Base-by-base conservation (phyloP, 345 rosid genomes). In the Corymbia maculata region DNA sequence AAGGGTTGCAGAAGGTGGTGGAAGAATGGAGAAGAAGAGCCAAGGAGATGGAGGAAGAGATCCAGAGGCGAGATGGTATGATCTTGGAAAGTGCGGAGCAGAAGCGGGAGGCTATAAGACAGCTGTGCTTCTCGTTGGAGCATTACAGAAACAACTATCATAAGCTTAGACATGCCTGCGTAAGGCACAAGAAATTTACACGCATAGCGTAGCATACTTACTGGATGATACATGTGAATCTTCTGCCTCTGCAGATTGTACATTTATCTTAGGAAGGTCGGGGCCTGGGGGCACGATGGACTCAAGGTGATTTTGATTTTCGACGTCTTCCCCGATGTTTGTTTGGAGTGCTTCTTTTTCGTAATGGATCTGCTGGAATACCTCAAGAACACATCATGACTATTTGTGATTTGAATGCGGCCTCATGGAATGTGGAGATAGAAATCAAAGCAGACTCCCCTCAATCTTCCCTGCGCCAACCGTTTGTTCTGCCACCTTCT, bases 81-180 rank as follows among this genome's bases (percentile, higher is more conserved):
- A 93, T 93, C 49, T 52, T 86, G 64, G 98, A 95, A 87, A 88
- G 94, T 66, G 97, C 93, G 16, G 97, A 96, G 86, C 92, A 93
- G 92, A 96, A 96, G 91, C 88, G 96, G 89, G 97, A 95, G 89
- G 98, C 94, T 5, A 95, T 95, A 61, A 88, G 98, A 84, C 97
- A 95, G 79, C 93, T 96, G 32, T 95, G 98, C 90, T 91, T 93
- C 86, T 93, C 97, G 4, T 89, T 95, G 53, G 97, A 96, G 87
- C 93, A 96, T 90, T 96, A 94, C 84, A 93, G 92, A 90, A 92
- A 90, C 61, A 89, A 88, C n/a, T 93, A 94, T 30, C 64, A 91
- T 70, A 86, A 68, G 52, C 95, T 96, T n/a, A 93, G 94, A 52
- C 92, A 89, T 87, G 96, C 92, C 19, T 88, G 93, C 51, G 52